Base-by-base conservation (phyloP, 352 stramenopile genomes). In the Phytophthora melonis region DNA sequence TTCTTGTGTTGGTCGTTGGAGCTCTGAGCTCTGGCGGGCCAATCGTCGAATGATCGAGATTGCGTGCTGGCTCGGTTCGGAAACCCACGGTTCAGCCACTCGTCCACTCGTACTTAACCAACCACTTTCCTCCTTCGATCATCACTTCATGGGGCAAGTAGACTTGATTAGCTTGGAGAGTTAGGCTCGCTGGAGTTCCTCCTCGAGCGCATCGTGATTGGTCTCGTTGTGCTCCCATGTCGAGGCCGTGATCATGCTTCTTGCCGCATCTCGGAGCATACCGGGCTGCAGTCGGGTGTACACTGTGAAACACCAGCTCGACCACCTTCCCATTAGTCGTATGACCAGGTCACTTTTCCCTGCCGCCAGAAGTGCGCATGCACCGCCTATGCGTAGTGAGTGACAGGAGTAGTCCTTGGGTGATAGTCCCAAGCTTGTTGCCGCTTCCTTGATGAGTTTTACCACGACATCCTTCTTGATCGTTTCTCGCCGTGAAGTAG, bases 171-270 rank as follows among this genome's bases (percentile, higher is more conserved):
- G 23, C 23, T 25, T 25, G 23, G 23, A 25, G 23, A 25, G 23
- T 25, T 66, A 71, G 59, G 8, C 56, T 80, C 59, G 7, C 30
- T 74, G 57, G 68, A 50, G 16, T 63, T 66, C 10, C 62, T 57
- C 57, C 60, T 56, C 55, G 49, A 60, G 19, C 58, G 57, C 11
- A 41, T 18, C 39, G 61, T 45, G 36, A n/a, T 34, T 63, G 60
- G 70, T 27, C 49, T 76, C 66, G 43, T 45, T 34, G 58, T 43
- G 66, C 23, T 81, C 70, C 63, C 50, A 72, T 5, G 66, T 74
- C 0, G 66, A 78, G 54, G 63, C 63, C 55, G 72, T 78, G 69
- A 78, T 78, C 74, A 81, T 81, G 63, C 63, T 49, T 13, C 66
- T 78, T 77, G 75, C 75, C 21, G 60, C 67, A 19, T 77, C 75